These are phyloP conservation scores for Aspergillus tubingensis DNA, from an alignment of 2,329 filamentous ascomycete genomes.

Conservation along the genomic window DNA sequence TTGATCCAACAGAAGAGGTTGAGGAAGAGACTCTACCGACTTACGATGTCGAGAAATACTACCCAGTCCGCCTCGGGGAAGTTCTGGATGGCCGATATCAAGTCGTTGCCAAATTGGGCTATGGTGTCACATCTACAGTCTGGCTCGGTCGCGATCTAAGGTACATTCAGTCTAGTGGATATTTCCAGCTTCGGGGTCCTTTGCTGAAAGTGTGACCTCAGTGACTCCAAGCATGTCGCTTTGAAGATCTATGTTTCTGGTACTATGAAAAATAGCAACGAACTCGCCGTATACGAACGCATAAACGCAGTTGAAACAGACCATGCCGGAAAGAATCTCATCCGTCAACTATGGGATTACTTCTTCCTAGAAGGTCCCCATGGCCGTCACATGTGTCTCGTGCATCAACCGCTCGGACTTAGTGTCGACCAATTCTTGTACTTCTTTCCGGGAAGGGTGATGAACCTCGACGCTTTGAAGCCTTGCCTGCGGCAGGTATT, in stretches of 20 bases:
- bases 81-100: constrained; percentile 27
- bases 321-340: not conserved
- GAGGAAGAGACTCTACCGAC: constrained; percentile 25
- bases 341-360: not conserved
- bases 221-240: not conserved
- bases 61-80: constrained; percentile 26
- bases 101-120: constrained; percentile 27
- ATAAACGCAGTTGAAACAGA: not conserved
- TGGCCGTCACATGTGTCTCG: not conserved
- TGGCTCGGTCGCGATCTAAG: not conserved
- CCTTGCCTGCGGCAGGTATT: not conserved
- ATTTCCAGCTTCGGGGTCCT: no score
- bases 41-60: constrained; percentile 21
- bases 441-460: not conserved
- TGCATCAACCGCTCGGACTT: not conserved
- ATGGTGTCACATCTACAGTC: constrained; percentile 16
- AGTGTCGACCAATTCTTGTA: not conserved
- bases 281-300: not conserved
- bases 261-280: no score
- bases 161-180: no score
- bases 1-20: not conserved
- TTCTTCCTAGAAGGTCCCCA: not conserved
- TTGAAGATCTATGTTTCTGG: not conserved
- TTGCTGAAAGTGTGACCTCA: not conserved
- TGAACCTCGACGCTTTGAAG: not conserved